Evolutionary conservation across 108 stramenopile genomes (phyloP), one percentile per base, ranked within the genome.

Genomic region (Mayamaea pseudoterrestris): DNA sequence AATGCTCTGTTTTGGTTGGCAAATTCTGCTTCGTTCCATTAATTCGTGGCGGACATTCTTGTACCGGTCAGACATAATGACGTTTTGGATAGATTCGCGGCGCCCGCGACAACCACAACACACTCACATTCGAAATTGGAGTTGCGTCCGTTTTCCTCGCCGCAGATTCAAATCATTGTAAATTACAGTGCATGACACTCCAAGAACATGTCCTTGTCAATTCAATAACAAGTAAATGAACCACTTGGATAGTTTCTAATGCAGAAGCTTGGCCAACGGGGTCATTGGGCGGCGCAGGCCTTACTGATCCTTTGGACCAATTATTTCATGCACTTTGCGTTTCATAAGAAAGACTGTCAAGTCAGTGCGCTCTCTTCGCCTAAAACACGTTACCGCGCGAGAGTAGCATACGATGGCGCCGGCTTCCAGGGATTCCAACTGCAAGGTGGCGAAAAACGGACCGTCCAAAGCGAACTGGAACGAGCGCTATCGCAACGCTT

Each of bases 391-490:
- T 76, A 54, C 35, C 68, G 80, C 6, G 69, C 65, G 35, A 60
- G 80, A 8, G 65, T 76, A 1, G 61, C 73, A 3, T 81, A 81
- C 53, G 75, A 74, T 56, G 80, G 80, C 32, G 61, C 64, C 21
- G 44, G 55, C 1, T 81, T 69, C 61, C 50, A 32, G 16, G 80
- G 80, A 13, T 80, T 64, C 46, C 77, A 79, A 47, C 27, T 63
- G 9, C 71, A 78, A 41, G 29, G 17, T 5, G 47, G 28, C 29
- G 20, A 41, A 14, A 49, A 47, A 32, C 45, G 47, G 3, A 72
- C 71, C 3, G 44, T 76, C 22, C 63, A 87, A 64, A 79, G 77
- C 20, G 78, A 61, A 59, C 56, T 88, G 31, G 81, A 88, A 58
- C 27, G 58, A 12, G 79, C 67, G 2, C 50, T 88, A 32, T 44